These are phyloP conservation scores for Cicer chorassanicum DNA, from an alignment of 306 rosid genomes.

Conservation along the genomic window DNA sequence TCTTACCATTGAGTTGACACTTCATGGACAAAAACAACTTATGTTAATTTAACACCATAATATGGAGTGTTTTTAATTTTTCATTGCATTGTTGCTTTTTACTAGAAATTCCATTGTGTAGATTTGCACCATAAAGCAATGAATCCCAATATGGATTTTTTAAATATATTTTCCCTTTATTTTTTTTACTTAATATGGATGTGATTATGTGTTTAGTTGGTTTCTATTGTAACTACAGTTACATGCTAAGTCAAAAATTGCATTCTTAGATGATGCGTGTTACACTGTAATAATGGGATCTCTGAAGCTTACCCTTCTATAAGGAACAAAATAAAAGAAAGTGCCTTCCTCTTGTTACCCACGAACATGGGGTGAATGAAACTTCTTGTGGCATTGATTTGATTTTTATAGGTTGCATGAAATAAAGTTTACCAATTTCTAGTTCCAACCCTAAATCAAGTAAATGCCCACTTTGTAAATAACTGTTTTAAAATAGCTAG, in stretches of 20 bases:
- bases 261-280: background rate
- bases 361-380: background rate
- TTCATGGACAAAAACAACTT: background rate
- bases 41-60: slow-evolving; percentile 19
- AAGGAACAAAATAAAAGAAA: background rate
- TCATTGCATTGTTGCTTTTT: slow-evolving; percentile 13
- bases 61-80: slow-evolving; percentile 27
- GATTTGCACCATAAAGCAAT: slow-evolving; percentile 13
- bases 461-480: slow-evolving; percentile 24
- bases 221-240: slow-evolving; percentile 9
- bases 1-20: too few relatives aligned
- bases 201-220: slow-evolving; percentile 25
- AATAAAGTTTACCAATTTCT: slow-evolving; percentile 12
- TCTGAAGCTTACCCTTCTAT: background rate
- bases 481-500: background rate
- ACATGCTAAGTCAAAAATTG: background rate
- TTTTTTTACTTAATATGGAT: background rate
- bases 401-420: slow-evolving; percentile 1
- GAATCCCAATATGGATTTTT: background rate
- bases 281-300: slow-evolving; percentile 17
- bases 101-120: slow-evolving; percentile 30
- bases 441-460: slow-evolving; percentile 16
- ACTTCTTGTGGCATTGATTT: background rate
- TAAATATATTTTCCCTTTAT: background rate
- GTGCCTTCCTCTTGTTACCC: background rate